These are phyloP conservation scores for Diaporthe sp. DNA, from an alignment of 2,329 filamentous ascomycete species.

Conservation along the genomic window DNA sequence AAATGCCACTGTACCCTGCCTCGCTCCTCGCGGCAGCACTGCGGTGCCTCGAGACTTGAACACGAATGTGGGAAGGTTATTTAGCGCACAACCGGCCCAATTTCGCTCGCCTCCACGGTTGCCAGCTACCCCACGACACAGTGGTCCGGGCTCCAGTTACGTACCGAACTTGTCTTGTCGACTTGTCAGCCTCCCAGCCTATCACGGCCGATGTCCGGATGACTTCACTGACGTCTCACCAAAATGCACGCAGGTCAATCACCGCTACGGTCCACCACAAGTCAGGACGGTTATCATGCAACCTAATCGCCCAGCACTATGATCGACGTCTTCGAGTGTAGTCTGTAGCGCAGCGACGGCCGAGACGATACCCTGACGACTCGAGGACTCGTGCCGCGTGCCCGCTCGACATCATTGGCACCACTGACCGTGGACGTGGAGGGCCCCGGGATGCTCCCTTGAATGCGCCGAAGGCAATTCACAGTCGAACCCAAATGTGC, in stretches of 20 bases:
- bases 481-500: not conserved
- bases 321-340: slow-evolving; percentile 3
- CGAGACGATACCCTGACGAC: slow-evolving; percentile 12
- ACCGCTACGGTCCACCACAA: not conserved
- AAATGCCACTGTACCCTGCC: not conserved
- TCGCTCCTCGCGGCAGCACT: slow-evolving; percentile 11
- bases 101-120: slow-evolving; percentile 16
- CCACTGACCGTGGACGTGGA: not conserved
- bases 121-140: slow-evolving; percentile 8
- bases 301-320: not conserved
- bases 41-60: not conserved
- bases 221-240: slow-evolving; percentile 24
- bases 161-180: slow-evolving; percentile 11
- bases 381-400: slow-evolving; percentile 5
- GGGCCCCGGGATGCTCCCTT: slow-evolving; percentile 8
- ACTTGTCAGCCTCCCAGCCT: slow-evolving; percentile 7
- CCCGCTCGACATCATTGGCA: not conserved
- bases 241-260: not conserved
- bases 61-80: slow-evolving; percentile 7
- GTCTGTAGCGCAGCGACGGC: slow-evolving; percentile 5
- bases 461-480: not conserved
- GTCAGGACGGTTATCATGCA: slow-evolving; percentile 2
- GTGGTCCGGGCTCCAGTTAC: slow-evolving; percentile 9
- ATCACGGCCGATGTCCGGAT: slow-evolving; percentile 24
- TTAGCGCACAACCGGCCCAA: slow-evolving; percentile 11